Conservation (phyloP, 2,329 filamentous ascomycete species). For the Aspergillus novofumigatus region DNA sequence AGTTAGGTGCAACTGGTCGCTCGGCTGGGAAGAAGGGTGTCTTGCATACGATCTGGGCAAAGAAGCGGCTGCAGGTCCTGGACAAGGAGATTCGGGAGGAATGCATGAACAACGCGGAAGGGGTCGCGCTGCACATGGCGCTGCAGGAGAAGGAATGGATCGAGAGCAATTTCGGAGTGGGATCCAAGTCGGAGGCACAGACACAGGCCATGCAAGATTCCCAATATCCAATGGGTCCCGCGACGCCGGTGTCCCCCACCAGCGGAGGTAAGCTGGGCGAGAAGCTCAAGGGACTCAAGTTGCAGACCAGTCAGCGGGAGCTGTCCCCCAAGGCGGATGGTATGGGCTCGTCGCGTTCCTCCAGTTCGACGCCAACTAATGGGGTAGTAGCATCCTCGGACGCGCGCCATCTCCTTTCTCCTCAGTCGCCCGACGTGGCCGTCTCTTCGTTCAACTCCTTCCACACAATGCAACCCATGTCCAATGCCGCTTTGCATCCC, state of each 20-base stretch:
- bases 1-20: constrained; percentile 63
- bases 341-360: constrained; percentile 33
- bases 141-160: constrained; percentile 83
- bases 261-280: constrained; percentile 68
- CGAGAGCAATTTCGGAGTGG: constrained; percentile 70
- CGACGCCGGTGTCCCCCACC: constrained; percentile 59
- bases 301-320: constrained; percentile 68
- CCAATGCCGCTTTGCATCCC: constrained; percentile 6
- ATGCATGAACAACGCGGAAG: constrained; percentile 69
- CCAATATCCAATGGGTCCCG: constrained; percentile 38
- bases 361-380: background rate
- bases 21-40: constrained; percentile 73
- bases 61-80: constrained; percentile 70
- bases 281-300: constrained; percentile 72
- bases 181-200: constrained; percentile 34
- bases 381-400: constrained; percentile 19
- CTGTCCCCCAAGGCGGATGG: constrained; percentile 52
- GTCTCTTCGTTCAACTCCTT: constrained; percentile 60
- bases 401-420: constrained; percentile 52
- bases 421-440: constrained; percentile 60
- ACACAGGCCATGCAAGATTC: constrained; percentile 29
- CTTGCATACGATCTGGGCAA: constrained; percentile 86
- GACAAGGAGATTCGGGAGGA: constrained; percentile 73
- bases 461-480: constrained; percentile 39
- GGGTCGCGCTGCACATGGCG: constrained; percentile 79